These are phyloP conservation scores for Fusarium solani-melongenae DNA, from an alignment of 2,329 filamentous ascomycete genomes.

Conservation along the genomic window DNA sequence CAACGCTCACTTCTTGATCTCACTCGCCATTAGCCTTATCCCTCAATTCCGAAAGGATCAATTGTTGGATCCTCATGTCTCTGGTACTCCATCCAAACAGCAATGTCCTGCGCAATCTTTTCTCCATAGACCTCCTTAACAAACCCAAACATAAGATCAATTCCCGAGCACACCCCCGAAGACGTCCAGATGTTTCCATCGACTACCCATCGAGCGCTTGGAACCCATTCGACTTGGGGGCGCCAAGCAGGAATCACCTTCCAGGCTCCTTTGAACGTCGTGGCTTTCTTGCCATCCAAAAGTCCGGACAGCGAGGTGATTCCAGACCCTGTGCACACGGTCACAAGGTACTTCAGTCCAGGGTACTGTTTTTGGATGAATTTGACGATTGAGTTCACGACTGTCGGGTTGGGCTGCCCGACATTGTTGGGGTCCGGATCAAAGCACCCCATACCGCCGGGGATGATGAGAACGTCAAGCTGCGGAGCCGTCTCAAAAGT, in stretches of 20 bases:
- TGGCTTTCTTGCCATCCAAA: constrained; percentile 64
- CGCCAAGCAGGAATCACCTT: constrained; percentile 52
- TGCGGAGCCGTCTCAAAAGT: constrained; percentile 59
- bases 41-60: neutral
- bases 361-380: constrained; percentile 54
- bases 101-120: constrained; percentile 57
- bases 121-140: constrained; percentile 64
- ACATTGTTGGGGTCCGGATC: constrained; percentile 10
- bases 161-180: constrained; percentile 69
- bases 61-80: neutral
- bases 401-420: constrained; percentile 41
- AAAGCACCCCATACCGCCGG: constrained; percentile 60
- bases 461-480: constrained; percentile 66
- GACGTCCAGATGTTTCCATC: constrained; percentile 70
- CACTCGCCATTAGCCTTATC: neutral
- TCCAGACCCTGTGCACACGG: constrained; percentile 67
- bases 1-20: neutral
- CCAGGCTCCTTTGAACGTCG: constrained; percentile 67
- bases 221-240: constrained; percentile 61
- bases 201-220: constrained; percentile 66
- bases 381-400: constrained; percentile 47
- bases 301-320: constrained; percentile 63
- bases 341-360: constrained; percentile 60
- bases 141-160: constrained; percentile 70
- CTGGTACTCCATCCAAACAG: constrained; percentile 39